Evolutionary conservation across 805 yeast species (phyloP).

Genomic region (Cyberlindnera bimundalis): DNA sequence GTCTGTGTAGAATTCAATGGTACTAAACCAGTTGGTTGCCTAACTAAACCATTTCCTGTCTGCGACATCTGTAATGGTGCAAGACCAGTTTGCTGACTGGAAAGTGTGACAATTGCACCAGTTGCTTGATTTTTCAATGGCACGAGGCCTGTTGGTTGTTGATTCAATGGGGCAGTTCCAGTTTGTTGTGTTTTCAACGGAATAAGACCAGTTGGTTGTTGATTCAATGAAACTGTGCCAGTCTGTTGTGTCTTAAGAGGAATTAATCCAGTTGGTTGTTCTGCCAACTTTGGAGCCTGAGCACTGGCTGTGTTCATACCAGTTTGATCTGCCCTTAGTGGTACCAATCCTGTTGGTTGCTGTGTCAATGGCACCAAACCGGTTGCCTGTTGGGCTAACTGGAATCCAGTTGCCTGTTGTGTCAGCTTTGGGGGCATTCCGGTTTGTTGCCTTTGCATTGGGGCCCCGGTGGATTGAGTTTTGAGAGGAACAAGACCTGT

Average conservation of each 20-base stretch:
- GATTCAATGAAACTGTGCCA: constrained; percentile 21
- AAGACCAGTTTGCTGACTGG: constrained; percentile 34
- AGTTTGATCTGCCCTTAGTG: constrained; percentile 50
- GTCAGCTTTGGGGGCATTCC: constrained; percentile 52
- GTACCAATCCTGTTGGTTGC: constrained; percentile 18
- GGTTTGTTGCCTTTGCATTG: constrained; percentile 55
- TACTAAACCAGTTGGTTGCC: constrained; percentile 3
- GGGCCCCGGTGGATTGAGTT: constrained; percentile 13
- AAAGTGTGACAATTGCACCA: constrained; percentile 45
- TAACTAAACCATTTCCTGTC: constrained; percentile 3
- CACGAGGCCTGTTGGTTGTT: constrained; percentile 39
- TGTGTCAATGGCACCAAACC: constrained; percentile 53
- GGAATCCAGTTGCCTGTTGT: constrained; percentile 16
- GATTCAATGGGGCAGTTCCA: constrained; percentile 31
- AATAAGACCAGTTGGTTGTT: constrained; percentile 13
- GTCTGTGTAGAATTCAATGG: constrained; percentile 2
- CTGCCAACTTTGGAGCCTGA: constrained; percentile 22
- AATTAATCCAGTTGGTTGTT: constrained; percentile 36
- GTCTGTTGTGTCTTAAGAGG: constrained; percentile 25
- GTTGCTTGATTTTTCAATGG: constrained; percentile 50
- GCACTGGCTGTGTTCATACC: constrained; percentile 38
- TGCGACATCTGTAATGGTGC: constrained; percentile 22
- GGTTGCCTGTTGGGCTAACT: constrained; percentile 42
- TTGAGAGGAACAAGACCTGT: constrained; percentile 14
- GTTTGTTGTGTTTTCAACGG: constrained; percentile 34